phyloP scores from a whole-genome alignment of 2,329 filamentous ascomycete genomes.

The Myriosclerotinia curreyana region DNA sequence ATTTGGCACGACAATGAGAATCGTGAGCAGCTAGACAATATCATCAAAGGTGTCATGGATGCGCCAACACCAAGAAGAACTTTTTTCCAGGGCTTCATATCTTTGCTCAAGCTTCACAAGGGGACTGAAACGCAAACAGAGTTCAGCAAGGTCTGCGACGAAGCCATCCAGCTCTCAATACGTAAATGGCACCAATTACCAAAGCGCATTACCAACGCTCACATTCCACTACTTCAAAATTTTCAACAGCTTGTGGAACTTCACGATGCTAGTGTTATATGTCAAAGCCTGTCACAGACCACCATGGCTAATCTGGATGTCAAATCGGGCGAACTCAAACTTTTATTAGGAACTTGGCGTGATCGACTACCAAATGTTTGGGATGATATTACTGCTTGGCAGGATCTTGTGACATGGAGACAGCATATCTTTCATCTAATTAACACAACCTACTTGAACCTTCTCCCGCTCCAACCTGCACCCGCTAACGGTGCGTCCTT shows the following conservation, averaged over 20 bases:
- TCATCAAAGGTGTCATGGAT: constrained; percentile 97
- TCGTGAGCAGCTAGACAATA: constrained; percentile 82
- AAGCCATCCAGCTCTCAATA: constrained; percentile 95
- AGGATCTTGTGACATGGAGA: constrained; percentile 98
- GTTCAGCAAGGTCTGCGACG: constrained; percentile 88
- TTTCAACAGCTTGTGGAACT: constrained; percentile 98
- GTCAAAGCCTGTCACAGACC: constrained; percentile 81
- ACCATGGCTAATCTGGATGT: constrained; percentile 81
- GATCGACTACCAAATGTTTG: constrained; percentile 95
- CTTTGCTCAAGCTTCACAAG: constrained; percentile 87
- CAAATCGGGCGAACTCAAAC: constrained; percentile 93
- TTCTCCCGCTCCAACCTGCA: constrained; percentile 76
- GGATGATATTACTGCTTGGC: constrained; percentile 99
- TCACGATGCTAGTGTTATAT: constrained; percentile 96
- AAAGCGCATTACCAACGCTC: constrained; percentile 85
- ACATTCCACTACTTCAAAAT: constrained; percentile 91
- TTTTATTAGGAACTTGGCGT: constrained; percentile 90
- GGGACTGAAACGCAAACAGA: constrained; percentile 78
- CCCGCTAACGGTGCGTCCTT: constrained; percentile 88
- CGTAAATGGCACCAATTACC: constrained; percentile 99
- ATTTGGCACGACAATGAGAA: constrained; percentile 88
- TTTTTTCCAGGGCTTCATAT: constrained; percentile 99
- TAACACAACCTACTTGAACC: constrained; percentile 84
- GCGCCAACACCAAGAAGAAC: constrained; percentile 88
- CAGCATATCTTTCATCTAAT: constrained; percentile 99